A percentile compares a stretch with the other conserved stretches of the same genome.
Evolutionary conservation across 768 basidiomycete genomes (phyloP).

Genomic region (Trametes villosa): DNA sequence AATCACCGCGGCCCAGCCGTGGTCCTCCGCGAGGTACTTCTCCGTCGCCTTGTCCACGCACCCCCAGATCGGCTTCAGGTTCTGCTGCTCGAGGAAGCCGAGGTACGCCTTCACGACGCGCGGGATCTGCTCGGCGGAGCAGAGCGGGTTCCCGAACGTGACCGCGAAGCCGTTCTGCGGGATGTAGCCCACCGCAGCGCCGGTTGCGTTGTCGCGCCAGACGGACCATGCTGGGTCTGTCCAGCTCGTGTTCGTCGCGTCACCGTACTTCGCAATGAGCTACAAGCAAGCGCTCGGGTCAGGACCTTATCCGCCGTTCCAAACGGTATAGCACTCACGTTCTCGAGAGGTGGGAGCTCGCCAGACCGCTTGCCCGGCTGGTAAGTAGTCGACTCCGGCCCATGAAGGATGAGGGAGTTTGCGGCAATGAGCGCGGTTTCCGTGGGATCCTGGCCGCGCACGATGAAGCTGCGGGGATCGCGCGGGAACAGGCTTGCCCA

Average conservation of each 20-base stretch:
- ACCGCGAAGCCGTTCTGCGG: slow-evolving; percentile 55
- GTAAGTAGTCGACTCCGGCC: slow-evolving; percentile 35
- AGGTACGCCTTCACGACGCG: slow-evolving; percentile 55
- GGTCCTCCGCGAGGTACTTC: slow-evolving; percentile 49
- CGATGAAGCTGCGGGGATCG: slow-evolving; percentile 85
- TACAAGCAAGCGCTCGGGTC: no score
- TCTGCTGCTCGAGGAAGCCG: slow-evolving; percentile 43
- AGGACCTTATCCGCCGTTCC: neutral
- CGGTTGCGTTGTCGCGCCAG: slow-evolving; percentile 56
- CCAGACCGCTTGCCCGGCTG: slow-evolving; percentile 27
- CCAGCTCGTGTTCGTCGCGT: slow-evolving; percentile 73
- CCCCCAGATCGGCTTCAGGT: slow-evolving; percentile 60
- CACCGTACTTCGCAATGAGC: slow-evolving; percentile 68
- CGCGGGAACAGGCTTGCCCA: slow-evolving; percentile 93
- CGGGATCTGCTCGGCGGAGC: slow-evolving; percentile 41
- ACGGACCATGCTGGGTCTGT: slow-evolving; percentile 57
- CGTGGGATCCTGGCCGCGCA: slow-evolving; percentile 29
- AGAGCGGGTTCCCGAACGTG: slow-evolving; percentile 66
- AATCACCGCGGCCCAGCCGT: slow-evolving; percentile 61
- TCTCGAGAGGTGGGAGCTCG: slow-evolving; percentile 37
- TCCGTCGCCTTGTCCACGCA: slow-evolving; percentile 60
- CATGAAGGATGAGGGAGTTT: slow-evolving; percentile 32
- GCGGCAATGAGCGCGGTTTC: slow-evolving; percentile 31
- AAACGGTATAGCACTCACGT: slow-evolving; percentile 23
- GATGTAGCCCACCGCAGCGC: slow-evolving; percentile 68